A percentile compares a stretch with the other conserved stretches of the same genome.
phyloP scores from a whole-genome alignment of 345 rosid genomes.

The Laguncularia racemosa region DNA sequence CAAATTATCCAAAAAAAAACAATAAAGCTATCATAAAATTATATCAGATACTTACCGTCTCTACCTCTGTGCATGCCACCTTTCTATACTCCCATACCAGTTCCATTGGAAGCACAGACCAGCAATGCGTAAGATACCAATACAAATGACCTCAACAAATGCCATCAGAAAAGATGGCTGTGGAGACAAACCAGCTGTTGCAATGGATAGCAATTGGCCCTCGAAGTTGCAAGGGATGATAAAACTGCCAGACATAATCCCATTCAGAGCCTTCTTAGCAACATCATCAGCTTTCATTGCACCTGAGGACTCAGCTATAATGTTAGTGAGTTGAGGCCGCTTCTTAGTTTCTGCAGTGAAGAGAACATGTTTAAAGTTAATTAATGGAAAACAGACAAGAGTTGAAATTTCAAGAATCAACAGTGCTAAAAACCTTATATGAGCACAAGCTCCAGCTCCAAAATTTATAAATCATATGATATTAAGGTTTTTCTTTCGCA shows the following conservation, averaged over 20 bases:
- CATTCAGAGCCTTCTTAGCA: constrained; percentile 59
- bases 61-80: constrained; percentile 27
- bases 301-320: constrained; percentile 50
- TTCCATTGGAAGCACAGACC: constrained; percentile 68
- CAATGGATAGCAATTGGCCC: constrained; percentile 50
- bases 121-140: constrained; percentile 36
- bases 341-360: constrained; percentile 49
- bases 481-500: too few relatives aligned
- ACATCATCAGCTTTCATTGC: constrained; percentile 77
- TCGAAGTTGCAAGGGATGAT: constrained; percentile 66
- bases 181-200: constrained; percentile 72
- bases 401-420: too few relatives aligned
- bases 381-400: background rate
- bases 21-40: too few relatives aligned
- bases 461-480: too few relatives aligned
- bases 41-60: constrained; percentile 18
- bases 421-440: too few relatives aligned
- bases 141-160: constrained; percentile 55
- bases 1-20: too few relatives aligned
- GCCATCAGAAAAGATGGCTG: constrained; percentile 71
- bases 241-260: constrained; percentile 65
- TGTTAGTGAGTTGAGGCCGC: constrained; percentile 53
- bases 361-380: background rate
- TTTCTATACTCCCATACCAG: constrained; percentile 58
- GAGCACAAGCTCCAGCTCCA: too few relatives aligned